phyloP scores from a whole-genome alignment of 768 basidiomycete species.

The Naganishia onofrii region DNA sequence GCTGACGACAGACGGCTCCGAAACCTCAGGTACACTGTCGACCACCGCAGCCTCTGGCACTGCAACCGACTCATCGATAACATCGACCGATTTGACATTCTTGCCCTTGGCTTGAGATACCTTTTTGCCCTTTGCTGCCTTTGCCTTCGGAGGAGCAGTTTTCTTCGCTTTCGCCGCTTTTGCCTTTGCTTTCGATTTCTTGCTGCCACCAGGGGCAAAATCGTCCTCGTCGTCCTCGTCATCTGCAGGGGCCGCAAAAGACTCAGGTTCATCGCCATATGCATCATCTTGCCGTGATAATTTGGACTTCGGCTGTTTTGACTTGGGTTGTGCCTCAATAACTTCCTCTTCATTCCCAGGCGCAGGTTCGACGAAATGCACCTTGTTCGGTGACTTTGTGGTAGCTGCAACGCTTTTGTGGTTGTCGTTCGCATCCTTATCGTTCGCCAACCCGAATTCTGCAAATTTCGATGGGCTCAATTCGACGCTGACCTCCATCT shows the following conservation, averaged over 20 bases:
- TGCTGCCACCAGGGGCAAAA: slow-evolving; percentile 19
- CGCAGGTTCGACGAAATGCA: neutral
- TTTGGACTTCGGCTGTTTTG: slow-evolving; percentile 14
- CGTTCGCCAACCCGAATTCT: neutral
- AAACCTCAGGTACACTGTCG: neutral
- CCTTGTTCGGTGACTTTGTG: slow-evolving; percentile 4
- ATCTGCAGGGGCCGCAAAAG: neutral
- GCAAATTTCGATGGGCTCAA: slow-evolving; percentile 4
- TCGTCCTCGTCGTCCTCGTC: slow-evolving; percentile 28
- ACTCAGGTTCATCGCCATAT: slow-evolving; percentile 1
- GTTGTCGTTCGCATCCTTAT: neutral
- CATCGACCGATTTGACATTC: neutral
- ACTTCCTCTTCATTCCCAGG: neutral
- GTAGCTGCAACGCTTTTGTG: neutral
- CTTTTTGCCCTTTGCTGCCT: slow-evolving; percentile 1
- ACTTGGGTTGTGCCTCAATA: neutral
- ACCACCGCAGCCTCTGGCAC: neutral
- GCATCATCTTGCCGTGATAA: neutral
- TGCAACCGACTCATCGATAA: neutral
- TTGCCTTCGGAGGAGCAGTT: slow-evolving; percentile 16
- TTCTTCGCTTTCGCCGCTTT: slow-evolving; percentile 27
- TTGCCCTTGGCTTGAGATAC: slow-evolving; percentile 18
- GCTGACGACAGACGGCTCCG: neutral
- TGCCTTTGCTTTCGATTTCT: slow-evolving; percentile 18
- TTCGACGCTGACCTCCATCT: slow-evolving; percentile 19